These are phyloP conservation scores for Isoetes engelmannii DNA, from an alignment of 83 land plant species.

Conservation along the genomic window DNA sequence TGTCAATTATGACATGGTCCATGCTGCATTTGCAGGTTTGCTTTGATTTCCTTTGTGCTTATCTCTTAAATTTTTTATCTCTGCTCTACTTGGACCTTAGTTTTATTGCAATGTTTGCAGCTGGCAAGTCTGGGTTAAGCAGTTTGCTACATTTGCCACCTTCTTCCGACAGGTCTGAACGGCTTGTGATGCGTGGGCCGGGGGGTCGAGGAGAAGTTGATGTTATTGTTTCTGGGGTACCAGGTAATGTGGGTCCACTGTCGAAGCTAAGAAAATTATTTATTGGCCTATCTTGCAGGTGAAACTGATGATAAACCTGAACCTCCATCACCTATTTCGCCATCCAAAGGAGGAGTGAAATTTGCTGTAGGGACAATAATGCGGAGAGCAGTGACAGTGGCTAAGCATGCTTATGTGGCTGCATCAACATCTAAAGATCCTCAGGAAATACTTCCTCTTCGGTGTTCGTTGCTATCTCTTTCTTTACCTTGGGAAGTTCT, in stretches of 20 bases:
- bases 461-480: constrained; percentile 85
- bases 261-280: not conserved
- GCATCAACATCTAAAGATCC: constrained; percentile 38
- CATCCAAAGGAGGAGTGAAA: constrained; percentile 43
- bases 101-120: not conserved
- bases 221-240: constrained; percentile 76
- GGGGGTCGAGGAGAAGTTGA: constrained; percentile 93
- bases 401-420: constrained; percentile 67
- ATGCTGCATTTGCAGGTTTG: constrained; percentile 75
- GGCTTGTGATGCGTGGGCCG: constrained; percentile 85
- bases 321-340: constrained; percentile 43
- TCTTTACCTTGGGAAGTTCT: constrained; percentile 89
- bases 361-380: constrained; percentile 51
- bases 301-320: constrained; percentile 43
- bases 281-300: constrained; percentile 32
- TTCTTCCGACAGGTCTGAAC: constrained; percentile 57
- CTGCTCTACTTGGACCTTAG: too few relatives aligned
- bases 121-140: constrained; percentile 11
- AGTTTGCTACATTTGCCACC: constrained; percentile 36
- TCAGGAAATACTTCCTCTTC: constrained; percentile 56
- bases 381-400: constrained; percentile 60
- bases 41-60: not conserved
- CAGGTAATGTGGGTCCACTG: constrained; percentile 30
- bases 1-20: constrained; percentile 91
- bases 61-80: too few relatives aligned